A percentile compares a stretch with the other conserved stretches of the same genome.
phyloP scores from a whole-genome alignment of 2,329 filamentous ascomycete genomes.

The Claviceps africana region DNA sequence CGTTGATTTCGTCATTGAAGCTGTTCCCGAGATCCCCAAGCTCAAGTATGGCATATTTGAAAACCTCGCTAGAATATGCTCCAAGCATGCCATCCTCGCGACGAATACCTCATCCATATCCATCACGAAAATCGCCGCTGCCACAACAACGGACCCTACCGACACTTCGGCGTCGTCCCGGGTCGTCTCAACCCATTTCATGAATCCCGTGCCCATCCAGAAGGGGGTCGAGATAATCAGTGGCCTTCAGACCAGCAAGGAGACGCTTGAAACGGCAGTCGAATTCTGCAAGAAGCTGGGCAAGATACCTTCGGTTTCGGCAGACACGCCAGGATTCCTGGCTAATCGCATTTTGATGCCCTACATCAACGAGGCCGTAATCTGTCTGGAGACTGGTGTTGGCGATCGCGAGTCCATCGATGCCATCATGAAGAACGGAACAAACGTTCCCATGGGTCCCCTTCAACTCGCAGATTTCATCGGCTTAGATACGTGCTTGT shows the following conservation, averaged over 20 bases:
- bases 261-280: slow-evolving; percentile 69
- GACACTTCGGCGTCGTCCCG: slow-evolving; percentile 72
- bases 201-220: slow-evolving; percentile 96
- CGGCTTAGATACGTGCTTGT: slow-evolving; percentile 84
- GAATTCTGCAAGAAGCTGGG: slow-evolving; percentile 85
- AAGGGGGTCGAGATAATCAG: slow-evolving; percentile 97
- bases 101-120: slow-evolving; percentile 99
- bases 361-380: slow-evolving; percentile 96
- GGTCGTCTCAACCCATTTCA: slow-evolving; percentile 93
- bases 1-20: slow-evolving; percentile 97
- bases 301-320: slow-evolving; percentile 76
- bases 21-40: slow-evolving; percentile 79
- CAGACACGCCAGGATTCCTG: slow-evolving; percentile 84
- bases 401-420: slow-evolving; percentile 87
- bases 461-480: slow-evolving; percentile 93
- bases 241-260: slow-evolving; percentile 75
- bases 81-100: slow-evolving; percentile 75
- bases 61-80: slow-evolving; percentile 66
- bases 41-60: slow-evolving; percentile 83
- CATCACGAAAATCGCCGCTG: slow-evolving; percentile 87
- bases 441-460: slow-evolving; percentile 96
- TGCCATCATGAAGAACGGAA: slow-evolving; percentile 97
- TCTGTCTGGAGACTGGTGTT: slow-evolving; percentile 87
- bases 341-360: slow-evolving; percentile 97
- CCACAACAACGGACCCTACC: slow-evolving; percentile 63